phyloP scores from a whole-genome alignment of 169 alveolate species.

The Blepharisma undulans region DNA sequence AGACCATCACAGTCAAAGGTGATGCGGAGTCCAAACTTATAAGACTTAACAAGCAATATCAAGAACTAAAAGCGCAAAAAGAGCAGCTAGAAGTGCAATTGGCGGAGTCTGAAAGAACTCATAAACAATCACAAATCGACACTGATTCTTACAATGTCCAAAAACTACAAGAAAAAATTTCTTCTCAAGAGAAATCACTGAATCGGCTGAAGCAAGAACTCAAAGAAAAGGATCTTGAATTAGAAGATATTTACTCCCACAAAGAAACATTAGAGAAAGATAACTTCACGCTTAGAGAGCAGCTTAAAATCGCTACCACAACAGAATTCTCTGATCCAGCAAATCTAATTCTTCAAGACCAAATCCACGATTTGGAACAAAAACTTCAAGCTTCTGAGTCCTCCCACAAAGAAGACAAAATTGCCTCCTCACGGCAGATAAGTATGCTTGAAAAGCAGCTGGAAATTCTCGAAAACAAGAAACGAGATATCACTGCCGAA shows the following conservation, averaged over 20 bases:
- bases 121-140: not conserved
- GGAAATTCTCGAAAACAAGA: constrained; percentile 11
- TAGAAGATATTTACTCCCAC: not conserved
- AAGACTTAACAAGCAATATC: not conserved
- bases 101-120: not conserved
- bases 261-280: not conserved
- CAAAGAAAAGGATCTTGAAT: not conserved
- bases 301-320: not conserved
- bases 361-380: not conserved
- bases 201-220: not conserved
- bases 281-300: not conserved
- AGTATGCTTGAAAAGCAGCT: constrained; percentile 22
- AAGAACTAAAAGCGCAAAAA: constrained; percentile 15
- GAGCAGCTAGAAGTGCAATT: not conserved
- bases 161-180: constrained; percentile 11
- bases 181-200: not conserved
- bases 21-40: not conserved
- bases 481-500: not conserved
- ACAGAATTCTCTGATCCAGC: constrained; percentile 36
- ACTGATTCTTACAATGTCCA: not conserved
- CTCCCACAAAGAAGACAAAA: not conserved
- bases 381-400: not conserved
- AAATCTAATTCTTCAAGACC: not conserved
- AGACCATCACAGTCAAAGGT: not conserved
- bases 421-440: not conserved